These are phyloP conservation scores for Quercus engelmannii DNA, from an alignment of 306 rosid genomes.

Conservation along the genomic window DNA sequence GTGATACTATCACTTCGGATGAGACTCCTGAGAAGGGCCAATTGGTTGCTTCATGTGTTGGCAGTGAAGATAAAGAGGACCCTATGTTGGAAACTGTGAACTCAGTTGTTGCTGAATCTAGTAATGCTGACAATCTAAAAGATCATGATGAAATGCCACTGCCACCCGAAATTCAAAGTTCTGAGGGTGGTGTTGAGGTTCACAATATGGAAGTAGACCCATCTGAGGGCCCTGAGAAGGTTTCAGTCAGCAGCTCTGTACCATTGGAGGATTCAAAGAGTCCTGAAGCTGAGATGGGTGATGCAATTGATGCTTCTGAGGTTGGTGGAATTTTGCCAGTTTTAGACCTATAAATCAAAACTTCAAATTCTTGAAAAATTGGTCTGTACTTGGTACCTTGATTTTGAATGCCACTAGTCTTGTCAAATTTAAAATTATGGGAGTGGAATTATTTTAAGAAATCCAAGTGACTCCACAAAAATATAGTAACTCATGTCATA, in stretches of 20 bases:
- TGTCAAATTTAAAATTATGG: background rate
- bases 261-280: conserved; percentile 7
- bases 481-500: background rate
- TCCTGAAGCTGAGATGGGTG: conserved; percentile 14
- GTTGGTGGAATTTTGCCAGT: conserved; percentile 21
- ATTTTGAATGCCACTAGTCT: conserved; percentile 2
- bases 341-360: background rate
- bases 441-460: conserved; percentile 1
- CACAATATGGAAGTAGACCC: conserved; percentile 29
- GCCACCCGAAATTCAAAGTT: conserved; percentile 2
- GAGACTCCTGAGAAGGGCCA: conserved; percentile 5
- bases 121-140: conserved; percentile 3
- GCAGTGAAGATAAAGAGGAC: conserved; percentile 5
- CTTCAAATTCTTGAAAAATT: background rate
- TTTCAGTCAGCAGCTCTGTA: conserved; percentile 5
- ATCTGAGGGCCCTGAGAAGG: conserved; percentile 17
- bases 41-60: background rate
- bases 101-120: background rate
- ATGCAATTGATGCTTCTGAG: conserved; percentile 22
- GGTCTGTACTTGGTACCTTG: background rate
- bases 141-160: conserved; percentile 12
- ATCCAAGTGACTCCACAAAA: background rate
- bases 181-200: conserved; percentile 13
- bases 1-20: background rate
- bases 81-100: background rate